These are phyloP conservation scores for Trichoderma sp. DNA, from an alignment of 2,329 filamentous ascomycete genomes.

Conservation along the genomic window DNA sequence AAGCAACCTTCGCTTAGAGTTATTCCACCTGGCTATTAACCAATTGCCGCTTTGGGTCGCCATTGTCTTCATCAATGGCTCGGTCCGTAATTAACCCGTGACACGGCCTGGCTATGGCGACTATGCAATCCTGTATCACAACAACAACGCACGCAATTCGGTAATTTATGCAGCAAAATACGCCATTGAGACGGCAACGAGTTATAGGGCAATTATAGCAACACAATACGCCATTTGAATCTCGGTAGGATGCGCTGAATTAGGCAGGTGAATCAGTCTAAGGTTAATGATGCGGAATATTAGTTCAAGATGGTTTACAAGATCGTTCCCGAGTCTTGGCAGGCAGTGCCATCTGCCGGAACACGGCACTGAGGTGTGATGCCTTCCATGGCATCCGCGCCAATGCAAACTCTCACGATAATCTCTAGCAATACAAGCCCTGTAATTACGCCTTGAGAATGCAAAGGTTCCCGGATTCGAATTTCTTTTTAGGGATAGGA, in stretches of 20 bases:
- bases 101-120: not conserved
- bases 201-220: not conserved
- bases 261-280: not conserved
- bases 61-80: not conserved
- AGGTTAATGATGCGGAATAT: not conserved
- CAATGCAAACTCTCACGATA: not conserved
- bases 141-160: not conserved
- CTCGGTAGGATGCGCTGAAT: not conserved
- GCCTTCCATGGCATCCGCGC: not conserved
- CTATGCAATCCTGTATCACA: not conserved
- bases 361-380: not conserved
- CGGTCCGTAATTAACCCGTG: not conserved
- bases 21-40: not conserved
- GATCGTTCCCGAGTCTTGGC: not conserved
- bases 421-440: not conserved
- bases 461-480: not conserved
- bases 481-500: not conserved
- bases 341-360: not conserved
- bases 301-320: not conserved
- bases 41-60: not conserved
- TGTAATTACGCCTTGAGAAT: conserved; percentile 4
- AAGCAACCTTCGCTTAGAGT: not conserved
- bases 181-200: not conserved
- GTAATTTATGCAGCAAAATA: not conserved
- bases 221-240: not conserved